Base-by-base conservation (phyloP, 805 yeast species). In the Candida ulmi region DNA sequence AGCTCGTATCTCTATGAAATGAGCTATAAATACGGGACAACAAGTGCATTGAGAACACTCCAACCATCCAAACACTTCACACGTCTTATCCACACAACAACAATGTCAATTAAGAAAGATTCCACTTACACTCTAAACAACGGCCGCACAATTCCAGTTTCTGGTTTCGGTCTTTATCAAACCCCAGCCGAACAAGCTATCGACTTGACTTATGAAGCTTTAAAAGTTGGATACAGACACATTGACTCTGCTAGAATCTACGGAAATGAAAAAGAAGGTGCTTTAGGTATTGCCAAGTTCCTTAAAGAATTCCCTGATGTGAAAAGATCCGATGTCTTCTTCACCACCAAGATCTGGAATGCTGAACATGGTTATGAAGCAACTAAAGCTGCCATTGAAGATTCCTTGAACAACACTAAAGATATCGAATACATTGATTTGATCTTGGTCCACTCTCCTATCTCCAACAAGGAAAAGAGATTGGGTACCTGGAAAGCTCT, bases 191-290 rank as follows among this genome's bases (percentile, higher is more conserved):
- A 44, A 8, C 49, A 39, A n/a, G 39, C 57, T 16, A 37, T 42
- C 11, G 24, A 39, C 16, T 33, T 52, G 18, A 47, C 51, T n/a
- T 46, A 26, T 26, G 68, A 72, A 30, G 91, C 90, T 7, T 63
- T 82, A 39, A 68, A 74, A 53, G 67, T 67, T 13, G 90, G 90
- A 8, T 83, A 81, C 59, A 71, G 81, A 47, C 88, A 80, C 58
- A 76, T 84, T 47, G 93, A 84, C 57, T 75, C 88, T 17, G 91
- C 91, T 3, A 74, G 72, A 49, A 66, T 72, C 37, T 84, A 84
- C 56, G 71, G 70, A 2, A 82, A 83, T 56, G 95, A 85, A 57
- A 65, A 57, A 17, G 80, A 75, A 48, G 81, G 82, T 12, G 88
- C 95, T 25, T 66, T 69, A 38, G 93, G 69, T 4, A 56, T 79